These are phyloP conservation scores for Barnettozyma sp. DNA, from an alignment of 805 yeast genomes.

Conservation along the genomic window DNA sequence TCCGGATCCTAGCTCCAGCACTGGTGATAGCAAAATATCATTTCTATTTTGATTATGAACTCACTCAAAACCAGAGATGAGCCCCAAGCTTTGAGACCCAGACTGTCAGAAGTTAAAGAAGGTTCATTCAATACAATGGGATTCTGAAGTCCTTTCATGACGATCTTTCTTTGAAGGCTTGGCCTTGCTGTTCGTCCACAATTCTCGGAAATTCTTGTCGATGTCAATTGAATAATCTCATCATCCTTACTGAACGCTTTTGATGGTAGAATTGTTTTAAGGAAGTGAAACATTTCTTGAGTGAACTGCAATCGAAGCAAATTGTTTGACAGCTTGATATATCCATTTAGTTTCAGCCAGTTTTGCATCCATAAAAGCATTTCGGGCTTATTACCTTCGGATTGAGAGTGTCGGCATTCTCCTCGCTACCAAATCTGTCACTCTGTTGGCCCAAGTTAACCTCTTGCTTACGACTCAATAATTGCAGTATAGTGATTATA, in stretches of 20 bases:
- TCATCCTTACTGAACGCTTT: slow-evolving; percentile 29
- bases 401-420: slow-evolving; percentile 25
- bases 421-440: slow-evolving; percentile 3
- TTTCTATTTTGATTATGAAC: slow-evolving; percentile 36
- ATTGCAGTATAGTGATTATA: slow-evolving; percentile 36
- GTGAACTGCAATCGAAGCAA: slow-evolving; percentile 28
- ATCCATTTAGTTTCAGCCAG: slow-evolving; percentile 40
- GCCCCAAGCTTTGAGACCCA: slow-evolving; percentile 97
- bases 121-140: slow-evolving; percentile 59
- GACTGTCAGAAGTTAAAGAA: slow-evolving; percentile 73
- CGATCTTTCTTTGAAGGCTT: slow-evolving; percentile 53
- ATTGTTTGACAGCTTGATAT: slow-evolving; percentile 25
- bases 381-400: slow-evolving; percentile 23
- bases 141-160: slow-evolving; percentile 32
- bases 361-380: slow-evolving; percentile 25
- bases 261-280: slow-evolving; percentile 46
- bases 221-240: slow-evolving; percentile 45
- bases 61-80: slow-evolving; percentile 67
- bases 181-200: slow-evolving; percentile 86
- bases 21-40: slow-evolving; percentile 24
- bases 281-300: slow-evolving; percentile 37
- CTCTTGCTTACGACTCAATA: slow-evolving; percentile 43
- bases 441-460: slow-evolving; percentile 39
- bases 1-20: slow-evolving; percentile 86
- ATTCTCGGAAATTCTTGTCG: slow-evolving; percentile 65